phyloP scores from a whole-genome alignment of 2,329 filamentous ascomycete species.

The Ascochyta pisi region DNA sequence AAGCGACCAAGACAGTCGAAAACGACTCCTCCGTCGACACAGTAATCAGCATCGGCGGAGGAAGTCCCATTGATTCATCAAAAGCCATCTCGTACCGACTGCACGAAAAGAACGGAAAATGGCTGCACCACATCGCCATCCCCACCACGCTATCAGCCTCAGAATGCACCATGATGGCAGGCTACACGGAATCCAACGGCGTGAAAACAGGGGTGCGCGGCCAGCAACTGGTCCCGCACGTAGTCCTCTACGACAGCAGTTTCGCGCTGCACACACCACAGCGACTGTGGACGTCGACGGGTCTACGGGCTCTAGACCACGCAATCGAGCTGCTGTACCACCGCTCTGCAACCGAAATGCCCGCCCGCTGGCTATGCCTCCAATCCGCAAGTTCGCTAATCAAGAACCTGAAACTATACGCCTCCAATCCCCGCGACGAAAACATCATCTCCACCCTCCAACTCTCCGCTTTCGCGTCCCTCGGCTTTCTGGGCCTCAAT shows the following conservation, averaged over 20 bases:
- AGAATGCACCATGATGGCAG: constrained; percentile 62
- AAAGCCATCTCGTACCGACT: constrained; percentile 49
- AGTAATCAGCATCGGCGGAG: constrained; percentile 63
- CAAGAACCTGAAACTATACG: constrained; percentile 56
- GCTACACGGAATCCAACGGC: constrained; percentile 58
- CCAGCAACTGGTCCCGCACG: constrained; percentile 54
- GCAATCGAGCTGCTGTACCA: constrained; percentile 63
- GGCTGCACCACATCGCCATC: constrained; percentile 48
- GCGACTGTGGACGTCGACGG: constrained; percentile 59
- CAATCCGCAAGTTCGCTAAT: constrained; percentile 58
- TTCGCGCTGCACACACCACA: constrained; percentile 61
- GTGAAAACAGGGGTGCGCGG: constrained; percentile 58
- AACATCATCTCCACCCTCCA: constrained; percentile 60
- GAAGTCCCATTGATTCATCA: constrained; percentile 60
- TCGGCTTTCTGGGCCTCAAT: constrained; percentile 60
- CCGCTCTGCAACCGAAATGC: constrained; percentile 59
- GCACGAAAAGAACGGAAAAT: constrained; percentile 44
- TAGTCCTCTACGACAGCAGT: constrained; percentile 61
- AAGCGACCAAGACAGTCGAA: constrained; percentile 57
- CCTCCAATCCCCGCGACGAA: constrained; percentile 54
- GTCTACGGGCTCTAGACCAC: constrained; percentile 62
- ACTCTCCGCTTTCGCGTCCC: constrained; percentile 59
- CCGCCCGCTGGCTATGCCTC: constrained; percentile 55
- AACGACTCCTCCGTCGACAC: constrained; percentile 59
- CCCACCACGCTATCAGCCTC: constrained; percentile 56